phyloP scores from a whole-genome alignment of 2,329 filamentous ascomycete genomes.

The Chrysoporthe austroafricana region DNA sequence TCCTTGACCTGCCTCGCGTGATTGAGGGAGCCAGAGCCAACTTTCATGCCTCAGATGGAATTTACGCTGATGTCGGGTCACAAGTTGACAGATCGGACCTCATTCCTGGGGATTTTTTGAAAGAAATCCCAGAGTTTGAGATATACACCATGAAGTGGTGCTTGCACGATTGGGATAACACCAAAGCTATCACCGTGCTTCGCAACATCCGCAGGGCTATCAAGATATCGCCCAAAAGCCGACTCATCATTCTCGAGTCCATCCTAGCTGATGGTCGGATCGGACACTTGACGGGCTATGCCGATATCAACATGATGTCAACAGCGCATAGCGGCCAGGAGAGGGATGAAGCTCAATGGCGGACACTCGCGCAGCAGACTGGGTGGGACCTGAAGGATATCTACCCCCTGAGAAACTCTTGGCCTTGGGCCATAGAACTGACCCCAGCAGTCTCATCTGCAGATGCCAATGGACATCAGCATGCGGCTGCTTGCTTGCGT shows the following conservation, averaged over 20 bases:
- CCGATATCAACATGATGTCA: constrained; percentile 48
- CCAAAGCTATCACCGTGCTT: constrained; percentile 36
- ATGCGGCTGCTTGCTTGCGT: too few species aligned
- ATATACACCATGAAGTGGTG: constrained; percentile 45
- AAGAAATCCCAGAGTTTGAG: constrained; percentile 37
- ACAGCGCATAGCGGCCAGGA: constrained; percentile 38
- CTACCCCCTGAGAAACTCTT: constrained; percentile 31
- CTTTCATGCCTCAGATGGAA: too few species aligned
- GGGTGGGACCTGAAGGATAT: constrained; percentile 37
- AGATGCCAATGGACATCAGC: too few species aligned
- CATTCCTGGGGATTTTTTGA: constrained; percentile 28
- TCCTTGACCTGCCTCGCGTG: too few species aligned
- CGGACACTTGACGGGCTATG: constrained; percentile 41
- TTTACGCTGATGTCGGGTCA: too few species aligned
- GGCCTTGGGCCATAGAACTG: constrained; percentile 32
- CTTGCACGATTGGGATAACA: constrained; percentile 47
- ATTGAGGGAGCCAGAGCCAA: too few species aligned
- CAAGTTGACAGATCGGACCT: too few species aligned
- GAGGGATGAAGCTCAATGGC: constrained; percentile 38
- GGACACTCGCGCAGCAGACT: constrained; percentile 33
- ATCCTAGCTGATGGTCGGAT: constrained; percentile 39
- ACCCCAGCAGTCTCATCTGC: neutral
- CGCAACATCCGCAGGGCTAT: constrained; percentile 39
- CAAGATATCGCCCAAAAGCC: constrained; percentile 29
- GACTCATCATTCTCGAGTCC: constrained; percentile 44